Percentiles rank a stretch among this genome's conserved stretches.
These are phyloP conservation scores for Boletellus sp. DNA, from an alignment of 768 basidiomycete genomes.

Conservation along the genomic window DNA sequence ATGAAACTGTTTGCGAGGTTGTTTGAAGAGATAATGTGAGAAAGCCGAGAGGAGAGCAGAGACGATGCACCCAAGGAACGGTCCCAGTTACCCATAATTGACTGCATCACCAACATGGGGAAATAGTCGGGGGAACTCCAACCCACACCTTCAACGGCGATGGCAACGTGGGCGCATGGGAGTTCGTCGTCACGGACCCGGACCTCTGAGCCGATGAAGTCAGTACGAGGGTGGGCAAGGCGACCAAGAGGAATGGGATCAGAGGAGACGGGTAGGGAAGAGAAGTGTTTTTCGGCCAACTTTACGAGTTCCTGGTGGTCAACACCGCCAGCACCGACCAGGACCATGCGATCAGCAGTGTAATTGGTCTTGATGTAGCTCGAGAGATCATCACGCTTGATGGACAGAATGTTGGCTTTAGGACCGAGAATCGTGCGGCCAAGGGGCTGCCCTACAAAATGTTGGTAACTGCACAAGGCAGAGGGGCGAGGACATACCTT, in stretches of 20 bases:
- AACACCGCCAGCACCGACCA: conserved; percentile 95
- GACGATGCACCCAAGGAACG: conserved; percentile 88
- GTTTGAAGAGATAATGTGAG: conserved; percentile 85
- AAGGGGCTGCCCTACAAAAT: conserved; percentile 74
- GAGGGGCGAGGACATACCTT: conserved; percentile 48
- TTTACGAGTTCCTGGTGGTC: conserved; percentile 90
- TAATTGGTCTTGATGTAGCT: conserved; percentile 97
- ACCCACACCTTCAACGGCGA: conserved; percentile 96
- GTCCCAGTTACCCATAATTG: conserved; percentile 99
- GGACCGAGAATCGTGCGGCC: conserved; percentile 98
- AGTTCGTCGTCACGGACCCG: conserved; percentile 91
- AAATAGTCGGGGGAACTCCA: conserved; percentile 99
- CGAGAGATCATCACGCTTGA: conserved; percentile 83
- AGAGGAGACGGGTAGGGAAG: conserved; percentile 78
- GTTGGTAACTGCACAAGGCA: conserved; percentile 8
- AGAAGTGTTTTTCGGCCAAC: conserved; percentile 92
- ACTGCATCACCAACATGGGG: conserved; percentile 98
- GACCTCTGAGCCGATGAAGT: conserved; percentile 92
- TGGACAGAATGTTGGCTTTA: conserved; percentile 92
- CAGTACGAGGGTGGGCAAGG: conserved; percentile 67
- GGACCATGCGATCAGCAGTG: conserved; percentile 97
- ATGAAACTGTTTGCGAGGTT: conserved; percentile 99
- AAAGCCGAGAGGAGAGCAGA: conserved; percentile 85
- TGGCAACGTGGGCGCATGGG: conserved; percentile 87
- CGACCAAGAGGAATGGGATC: conserved; percentile 88